Conservation (phyloP, 306 rosid genomes). For the Comarum palustre region DNA sequence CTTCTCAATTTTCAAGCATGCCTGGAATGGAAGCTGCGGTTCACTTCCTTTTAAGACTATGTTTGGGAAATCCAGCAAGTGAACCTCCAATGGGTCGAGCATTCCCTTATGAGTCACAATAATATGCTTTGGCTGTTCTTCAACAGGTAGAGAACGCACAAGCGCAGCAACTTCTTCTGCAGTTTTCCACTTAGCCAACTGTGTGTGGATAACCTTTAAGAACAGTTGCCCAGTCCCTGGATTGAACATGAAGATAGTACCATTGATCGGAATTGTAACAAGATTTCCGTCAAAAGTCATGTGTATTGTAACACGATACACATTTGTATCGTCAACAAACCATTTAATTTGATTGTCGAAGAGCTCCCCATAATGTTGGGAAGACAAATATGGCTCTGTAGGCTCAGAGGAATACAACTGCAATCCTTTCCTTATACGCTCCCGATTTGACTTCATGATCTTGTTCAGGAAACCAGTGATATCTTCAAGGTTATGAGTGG, state of each 20-base stretch:
- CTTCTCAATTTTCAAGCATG: conserved; percentile 91
- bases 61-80: conserved; percentile 86
- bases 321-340: conserved; percentile 99
- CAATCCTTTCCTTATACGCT: conserved; percentile 93
- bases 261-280: conserved; percentile 92
- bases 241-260: conserved; percentile 91
- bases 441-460: conserved; percentile 99
- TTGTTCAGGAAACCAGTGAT: conserved; percentile 99
- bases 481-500: too few species aligned
- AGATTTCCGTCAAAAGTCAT: conserved; percentile 97
- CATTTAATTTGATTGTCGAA: conserved; percentile 95
- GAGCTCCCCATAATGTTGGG: conserved; percentile 97
- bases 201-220: conserved; percentile 94
- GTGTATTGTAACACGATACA: conserved; percentile 91
- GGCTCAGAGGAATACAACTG: conserved; percentile 99
- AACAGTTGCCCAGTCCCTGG: conserved; percentile 97
- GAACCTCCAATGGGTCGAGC: conserved; percentile 98
- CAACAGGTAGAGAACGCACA: conserved; percentile 93
- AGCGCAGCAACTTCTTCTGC: conserved; percentile 99
- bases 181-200: conserved; percentile 98
- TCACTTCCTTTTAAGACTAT: conserved; percentile 96
- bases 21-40: conserved; percentile 97
- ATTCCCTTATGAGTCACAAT: conserved; percentile 97
- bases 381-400: conserved; percentile 91
- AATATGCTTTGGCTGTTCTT: conserved; percentile 94